Conservation (phyloP, 192 early-diverging fungal species). For the Coemansia sp. region DNA sequence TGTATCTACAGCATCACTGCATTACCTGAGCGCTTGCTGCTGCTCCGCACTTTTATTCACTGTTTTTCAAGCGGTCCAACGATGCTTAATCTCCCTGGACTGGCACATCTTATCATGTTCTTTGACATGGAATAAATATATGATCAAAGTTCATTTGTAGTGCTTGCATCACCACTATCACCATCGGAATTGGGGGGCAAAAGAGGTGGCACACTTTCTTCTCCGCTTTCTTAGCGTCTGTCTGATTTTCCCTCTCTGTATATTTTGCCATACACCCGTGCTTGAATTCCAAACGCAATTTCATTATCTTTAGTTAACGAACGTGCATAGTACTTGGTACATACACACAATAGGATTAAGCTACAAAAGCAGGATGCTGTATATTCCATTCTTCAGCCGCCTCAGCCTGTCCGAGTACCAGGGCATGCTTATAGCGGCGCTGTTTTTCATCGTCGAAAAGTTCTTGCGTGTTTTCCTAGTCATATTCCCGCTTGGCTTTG, state of each 20-base stretch:
- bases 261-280: constrained; percentile 1
- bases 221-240: neutral
- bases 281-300: neutral
- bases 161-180: neutral
- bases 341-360: neutral
- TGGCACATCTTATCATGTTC: neutral
- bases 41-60: neutral
- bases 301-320: constrained; percentile 11
- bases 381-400: constrained; percentile 66
- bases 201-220: neutral
- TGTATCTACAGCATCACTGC: neutral
- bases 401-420: constrained; percentile 66
- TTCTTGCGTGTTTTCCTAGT: constrained; percentile 70
- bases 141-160: neutral
- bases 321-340: neutral
- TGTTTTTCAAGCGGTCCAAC: neutral
- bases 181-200: neutral
- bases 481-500: constrained; percentile 60
- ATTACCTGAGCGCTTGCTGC: neutral
- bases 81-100: neutral
- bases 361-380: constrained; percentile 35
- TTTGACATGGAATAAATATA: neutral
- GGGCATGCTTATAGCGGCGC: constrained; percentile 61
- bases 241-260: constrained; percentile 1
- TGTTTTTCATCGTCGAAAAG: constrained; percentile 73